phyloP scores from a whole-genome alignment of 2,329 filamentous ascomycete genomes.

The Colletotrichum shisoi region DNA sequence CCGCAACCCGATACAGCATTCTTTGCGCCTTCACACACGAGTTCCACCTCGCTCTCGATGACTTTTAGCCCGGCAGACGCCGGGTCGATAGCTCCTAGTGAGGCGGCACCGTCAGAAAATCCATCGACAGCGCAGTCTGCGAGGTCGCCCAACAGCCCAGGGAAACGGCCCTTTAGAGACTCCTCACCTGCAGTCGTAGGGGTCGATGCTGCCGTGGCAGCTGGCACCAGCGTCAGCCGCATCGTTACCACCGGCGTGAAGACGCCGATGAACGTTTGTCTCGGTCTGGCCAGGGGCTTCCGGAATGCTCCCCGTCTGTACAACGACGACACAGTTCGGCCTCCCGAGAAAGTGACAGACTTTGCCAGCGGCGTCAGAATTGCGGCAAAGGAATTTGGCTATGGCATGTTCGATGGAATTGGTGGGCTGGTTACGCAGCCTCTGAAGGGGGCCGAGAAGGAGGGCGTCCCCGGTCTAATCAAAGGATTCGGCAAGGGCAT shows the following conservation, averaged over 20 bases:
- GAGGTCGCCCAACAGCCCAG: constrained; percentile 25
- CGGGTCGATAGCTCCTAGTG: constrained; percentile 47
- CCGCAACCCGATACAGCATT: constrained; percentile 12
- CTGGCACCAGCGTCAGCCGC: constrained; percentile 72
- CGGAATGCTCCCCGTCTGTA: constrained; percentile 87
- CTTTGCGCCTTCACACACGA: constrained; percentile 7
- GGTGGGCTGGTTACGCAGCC: constrained; percentile 84
- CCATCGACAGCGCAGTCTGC: constrained; percentile 9
- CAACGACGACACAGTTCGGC: constrained; percentile 81
- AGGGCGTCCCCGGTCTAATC: constrained; percentile 66
- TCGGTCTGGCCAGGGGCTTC: constrained; percentile 84
- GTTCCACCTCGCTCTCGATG: constrained; percentile 33
- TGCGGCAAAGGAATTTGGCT: constrained; percentile 79
- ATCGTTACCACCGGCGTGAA: constrained; percentile 79
- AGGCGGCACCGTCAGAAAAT: constrained; percentile 48
- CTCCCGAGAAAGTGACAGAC: constrained; percentile 80
- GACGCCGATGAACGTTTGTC: constrained; percentile 83
- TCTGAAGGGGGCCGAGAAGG: constrained; percentile 63
- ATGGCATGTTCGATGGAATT: constrained; percentile 82
- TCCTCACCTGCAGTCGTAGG: constrained; percentile 43
- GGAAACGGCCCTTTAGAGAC: constrained; percentile 39
- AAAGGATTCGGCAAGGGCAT: constrained; percentile 86
- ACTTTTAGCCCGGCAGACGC: constrained; percentile 43
- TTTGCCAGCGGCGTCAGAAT: constrained; percentile 78
- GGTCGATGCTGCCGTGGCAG: constrained; percentile 68